These are phyloP conservation scores for Hippophae gyantsensis DNA, from an alignment of 306 rosid genomes.

Conservation along the genomic window DNA sequence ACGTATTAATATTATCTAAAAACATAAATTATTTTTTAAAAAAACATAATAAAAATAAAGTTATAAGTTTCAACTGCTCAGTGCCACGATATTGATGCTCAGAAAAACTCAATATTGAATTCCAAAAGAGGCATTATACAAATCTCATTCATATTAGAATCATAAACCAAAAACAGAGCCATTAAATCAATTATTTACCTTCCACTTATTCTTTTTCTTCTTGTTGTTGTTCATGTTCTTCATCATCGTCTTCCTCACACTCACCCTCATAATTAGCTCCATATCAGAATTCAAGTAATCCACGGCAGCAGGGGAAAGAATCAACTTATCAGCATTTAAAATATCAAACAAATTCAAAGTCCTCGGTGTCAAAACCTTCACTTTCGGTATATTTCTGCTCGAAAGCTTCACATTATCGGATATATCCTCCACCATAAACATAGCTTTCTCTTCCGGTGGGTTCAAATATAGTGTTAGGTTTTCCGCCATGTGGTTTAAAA, in stretches of 20 bases:
- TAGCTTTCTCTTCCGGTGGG: conserved; percentile 53
- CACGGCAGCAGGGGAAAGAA: conserved; percentile 59
- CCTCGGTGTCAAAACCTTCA: conserved; percentile 85
- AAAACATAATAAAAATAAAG: no score
- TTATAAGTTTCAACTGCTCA: no score
- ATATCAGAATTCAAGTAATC: conserved; percentile 68
- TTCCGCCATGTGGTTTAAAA: no score
- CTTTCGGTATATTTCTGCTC: conserved; percentile 67
- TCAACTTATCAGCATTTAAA: conserved; percentile 77
- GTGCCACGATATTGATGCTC: no score
- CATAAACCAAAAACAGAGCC: neutral
- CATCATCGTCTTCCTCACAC: conserved; percentile 28
- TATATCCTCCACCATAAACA: conserved; percentile 60
- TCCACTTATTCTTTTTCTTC: conserved; percentile 10
- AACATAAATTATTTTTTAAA: no score
- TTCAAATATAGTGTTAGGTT: no score
- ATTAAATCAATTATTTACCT: neutral
- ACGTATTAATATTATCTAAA: no score
- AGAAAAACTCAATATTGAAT: no score
- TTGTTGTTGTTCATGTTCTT: no score
- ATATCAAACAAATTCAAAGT: conserved; percentile 79
- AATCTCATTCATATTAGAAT: neutral
- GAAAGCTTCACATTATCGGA: conserved; percentile 53
- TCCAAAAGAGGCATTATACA: neutral
- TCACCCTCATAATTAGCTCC: conserved; percentile 40